Conservation (phyloP, 441 rosid genomes). For the Pelargonium fulgidum region DNA sequence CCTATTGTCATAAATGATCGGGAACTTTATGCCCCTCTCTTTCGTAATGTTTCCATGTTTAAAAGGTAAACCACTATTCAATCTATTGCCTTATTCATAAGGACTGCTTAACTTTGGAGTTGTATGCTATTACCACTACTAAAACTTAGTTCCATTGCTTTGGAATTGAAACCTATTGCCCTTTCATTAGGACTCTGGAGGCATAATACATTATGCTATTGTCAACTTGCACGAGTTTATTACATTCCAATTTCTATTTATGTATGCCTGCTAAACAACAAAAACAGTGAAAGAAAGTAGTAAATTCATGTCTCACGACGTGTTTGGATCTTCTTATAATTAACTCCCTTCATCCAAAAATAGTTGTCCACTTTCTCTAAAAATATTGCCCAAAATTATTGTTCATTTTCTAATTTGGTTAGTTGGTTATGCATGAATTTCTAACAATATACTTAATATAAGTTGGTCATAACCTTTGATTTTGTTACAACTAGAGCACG, state of each 20-base stretch:
- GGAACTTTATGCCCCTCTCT: conserved; percentile 75
- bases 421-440: too few relatives aligned
- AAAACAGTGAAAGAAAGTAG: neutral
- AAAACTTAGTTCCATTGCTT: neutral
- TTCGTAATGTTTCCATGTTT: conserved; percentile 78
- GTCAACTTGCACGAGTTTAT: neutral
- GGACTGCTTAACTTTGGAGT: conserved; percentile 3
- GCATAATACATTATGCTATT: neutral
- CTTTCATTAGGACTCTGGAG: neutral
- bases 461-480: too few relatives aligned
- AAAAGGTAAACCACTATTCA: conserved; percentile 42
- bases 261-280: neutral
- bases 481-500: too few relatives aligned
- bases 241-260: neutral
- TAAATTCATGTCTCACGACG: neutral
- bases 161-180: neutral
- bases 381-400: too few relatives aligned
- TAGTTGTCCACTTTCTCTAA: too few relatives aligned
- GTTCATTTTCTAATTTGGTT: too few relatives aligned
- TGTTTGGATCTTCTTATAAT: neutral
- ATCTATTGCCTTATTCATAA: neutral
- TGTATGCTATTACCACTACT: neutral
- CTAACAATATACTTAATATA: too few relatives aligned
- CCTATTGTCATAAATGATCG: conserved; percentile 32
- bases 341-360: neutral